Evolutionary conservation across 2,329 filamentous ascomycete genomes (phyloP).

Genomic region (Lanzia echinophila): DNA sequence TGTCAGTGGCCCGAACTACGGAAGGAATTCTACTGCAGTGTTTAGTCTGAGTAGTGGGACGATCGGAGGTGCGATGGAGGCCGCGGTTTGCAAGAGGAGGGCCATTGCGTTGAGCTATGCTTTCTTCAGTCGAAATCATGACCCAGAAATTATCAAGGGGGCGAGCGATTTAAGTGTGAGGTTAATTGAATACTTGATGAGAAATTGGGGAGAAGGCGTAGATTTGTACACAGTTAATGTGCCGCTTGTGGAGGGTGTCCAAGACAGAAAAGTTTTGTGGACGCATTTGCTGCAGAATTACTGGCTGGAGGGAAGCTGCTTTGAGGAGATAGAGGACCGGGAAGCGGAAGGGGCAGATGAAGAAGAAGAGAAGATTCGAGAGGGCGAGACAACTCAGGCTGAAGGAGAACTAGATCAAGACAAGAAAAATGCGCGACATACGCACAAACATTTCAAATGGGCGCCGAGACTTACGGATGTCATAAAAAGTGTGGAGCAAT

Average conservation of each 20-base stretch:
- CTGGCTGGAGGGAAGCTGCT: conserved; percentile 81
- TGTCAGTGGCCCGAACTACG: conserved; percentile 76
- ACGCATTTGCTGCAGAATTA: conserved; percentile 85
- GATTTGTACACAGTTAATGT: conserved; percentile 93
- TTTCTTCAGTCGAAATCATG: conserved; percentile 76
- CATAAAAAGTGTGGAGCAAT: conserved; percentile 75
- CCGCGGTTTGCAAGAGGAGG: conserved; percentile 60
- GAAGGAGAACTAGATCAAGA: conserved; percentile 27
- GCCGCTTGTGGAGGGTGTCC: conserved; percentile 72
- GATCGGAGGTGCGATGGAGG: conserved; percentile 70
- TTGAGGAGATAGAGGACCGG: conserved; percentile 67
- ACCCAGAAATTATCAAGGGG: conserved; percentile 70
- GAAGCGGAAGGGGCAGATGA: conserved; percentile 59
- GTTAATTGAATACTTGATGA: conserved; percentile 71
- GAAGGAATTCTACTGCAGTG: conserved; percentile 72
- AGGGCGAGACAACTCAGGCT: conserved; percentile 44
- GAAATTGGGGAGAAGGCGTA: conserved; percentile 65
- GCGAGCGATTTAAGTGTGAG: conserved; percentile 68
- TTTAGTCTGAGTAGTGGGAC: conserved; percentile 75
- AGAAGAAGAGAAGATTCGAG: conserved; percentile 62
- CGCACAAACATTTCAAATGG: conserved; percentile 92
- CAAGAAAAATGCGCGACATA: conserved; percentile 40
- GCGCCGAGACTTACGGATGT: conserved; percentile 81
- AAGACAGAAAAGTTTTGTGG: conserved; percentile 66
- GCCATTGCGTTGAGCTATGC: conserved; percentile 84